Conservation (phyloP, 1,284 basidiomycete genomes). For the Vanrija sp. region DNA sequence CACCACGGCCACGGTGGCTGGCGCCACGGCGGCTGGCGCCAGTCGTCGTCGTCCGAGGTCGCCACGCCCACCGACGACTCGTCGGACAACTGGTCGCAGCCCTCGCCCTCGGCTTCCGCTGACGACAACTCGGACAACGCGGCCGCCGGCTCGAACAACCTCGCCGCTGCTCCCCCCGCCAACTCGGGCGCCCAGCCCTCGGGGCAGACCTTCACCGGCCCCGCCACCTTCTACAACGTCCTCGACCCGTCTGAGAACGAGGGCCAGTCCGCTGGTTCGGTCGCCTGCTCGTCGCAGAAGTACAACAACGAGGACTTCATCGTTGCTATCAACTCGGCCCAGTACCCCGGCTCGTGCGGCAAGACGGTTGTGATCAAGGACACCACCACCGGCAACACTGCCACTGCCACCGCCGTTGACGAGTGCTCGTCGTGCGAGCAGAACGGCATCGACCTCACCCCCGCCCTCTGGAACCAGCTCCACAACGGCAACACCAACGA, state of each 20-base stretch:
- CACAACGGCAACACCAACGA: slow-evolving; percentile 1
- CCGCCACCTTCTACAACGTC: slow-evolving; percentile 3
- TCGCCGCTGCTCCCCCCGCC: not conserved
- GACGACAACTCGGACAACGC: too few relatives aligned
- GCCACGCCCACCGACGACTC: too few relatives aligned
- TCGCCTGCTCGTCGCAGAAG: slow-evolving; percentile 1
- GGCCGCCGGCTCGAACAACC: too few relatives aligned
- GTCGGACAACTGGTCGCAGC: too few relatives aligned
- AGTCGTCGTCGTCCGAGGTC: too few relatives aligned
- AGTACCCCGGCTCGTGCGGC: not conserved
- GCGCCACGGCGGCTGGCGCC: too few relatives aligned
- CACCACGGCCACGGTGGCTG: too few relatives aligned
- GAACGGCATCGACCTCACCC: not conserved
- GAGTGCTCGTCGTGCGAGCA: not conserved
- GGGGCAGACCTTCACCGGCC: slow-evolving; percentile 26
- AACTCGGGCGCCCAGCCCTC: slow-evolving; percentile 31
- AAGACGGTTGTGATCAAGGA: slow-evolving; percentile 2
- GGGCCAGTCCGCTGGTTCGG: not conserved
- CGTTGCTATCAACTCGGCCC: not conserved
- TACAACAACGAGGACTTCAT: slow-evolving; percentile 1
- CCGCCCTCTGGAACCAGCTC: not conserved
- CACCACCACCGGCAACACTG: not conserved
- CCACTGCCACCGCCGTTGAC: not conserved
- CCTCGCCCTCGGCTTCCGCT: too few relatives aligned
- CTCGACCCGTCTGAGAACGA: slow-evolving; percentile 3